Conservation (phyloP, 805 yeast genomes). For the Saccharomycopsis oosterbeekiorum region DNA sequence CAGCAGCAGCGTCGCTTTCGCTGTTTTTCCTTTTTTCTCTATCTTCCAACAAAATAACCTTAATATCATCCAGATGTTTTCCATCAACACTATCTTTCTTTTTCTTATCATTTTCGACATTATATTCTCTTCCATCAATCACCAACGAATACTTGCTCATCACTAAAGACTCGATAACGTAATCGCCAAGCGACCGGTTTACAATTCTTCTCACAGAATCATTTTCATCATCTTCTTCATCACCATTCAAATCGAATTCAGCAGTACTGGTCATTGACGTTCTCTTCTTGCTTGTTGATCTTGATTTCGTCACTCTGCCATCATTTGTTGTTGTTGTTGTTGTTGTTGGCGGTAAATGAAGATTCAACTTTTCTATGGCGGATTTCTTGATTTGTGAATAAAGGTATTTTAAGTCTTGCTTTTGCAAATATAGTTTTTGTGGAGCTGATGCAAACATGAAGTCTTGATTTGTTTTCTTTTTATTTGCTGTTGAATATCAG, state of each 20-base stretch:
- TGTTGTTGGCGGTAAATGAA: constrained; percentile 35
- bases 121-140: background rate
- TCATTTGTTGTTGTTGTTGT: background rate
- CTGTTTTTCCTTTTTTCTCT: background rate
- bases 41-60: constrained; percentile 30
- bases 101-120: constrained; percentile 5
- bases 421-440: constrained; percentile 37
- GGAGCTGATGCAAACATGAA: constrained; percentile 23
- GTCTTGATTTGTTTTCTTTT: too few relatives aligned
- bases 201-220: background rate
- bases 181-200: background rate
- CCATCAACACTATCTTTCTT: background rate
- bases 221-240: background rate
- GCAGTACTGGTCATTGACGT: background rate
- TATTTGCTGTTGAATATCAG: background rate
- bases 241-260: background rate
- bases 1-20: constrained; percentile 9
- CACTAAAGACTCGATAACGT: background rate
- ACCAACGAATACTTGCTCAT: background rate
- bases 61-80: constrained; percentile 32
- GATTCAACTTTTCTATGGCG: constrained; percentile 36
- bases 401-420: constrained; percentile 43
- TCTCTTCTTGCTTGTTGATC: background rate
- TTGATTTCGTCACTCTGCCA: background rate
- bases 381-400: constrained; percentile 34